A percentile compares a stretch with the other conserved stretches of the same genome.
phyloP scores from a whole-genome alignment of 257 asterid genomes.

The Forsythia viridissima region DNA sequence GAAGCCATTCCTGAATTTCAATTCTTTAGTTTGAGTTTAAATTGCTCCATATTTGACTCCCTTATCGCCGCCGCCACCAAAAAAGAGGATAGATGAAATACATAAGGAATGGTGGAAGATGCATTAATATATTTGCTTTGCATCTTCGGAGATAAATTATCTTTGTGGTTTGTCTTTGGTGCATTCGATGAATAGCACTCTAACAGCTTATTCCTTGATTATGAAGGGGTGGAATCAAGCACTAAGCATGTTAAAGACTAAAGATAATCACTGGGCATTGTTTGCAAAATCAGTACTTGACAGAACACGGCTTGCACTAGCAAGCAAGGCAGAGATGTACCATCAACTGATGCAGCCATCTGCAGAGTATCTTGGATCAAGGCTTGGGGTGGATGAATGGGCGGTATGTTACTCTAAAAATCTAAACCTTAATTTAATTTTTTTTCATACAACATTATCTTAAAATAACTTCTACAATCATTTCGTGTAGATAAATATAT shows the following conservation, averaged over 20 bases:
- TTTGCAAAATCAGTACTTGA: slow-evolving; percentile 96
- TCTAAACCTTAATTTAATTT: not conserved
- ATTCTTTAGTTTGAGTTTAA: slow-evolving; percentile 1
- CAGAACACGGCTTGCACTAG: slow-evolving; percentile 88
- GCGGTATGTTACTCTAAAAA: slow-evolving; percentile 60
- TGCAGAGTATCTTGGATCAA: slow-evolving; percentile 92
- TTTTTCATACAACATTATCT: not conserved
- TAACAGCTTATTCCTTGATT: slow-evolving; percentile 23
- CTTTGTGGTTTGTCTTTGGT: slow-evolving; percentile 11
- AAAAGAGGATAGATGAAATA: not conserved
- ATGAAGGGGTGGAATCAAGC: slow-evolving; percentile 91
- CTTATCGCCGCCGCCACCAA: not conserved
- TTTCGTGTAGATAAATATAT: slow-evolving; percentile 72
- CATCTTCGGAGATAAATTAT: not conserved
- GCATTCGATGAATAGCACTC: slow-evolving; percentile 7
- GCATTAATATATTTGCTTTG: not conserved
- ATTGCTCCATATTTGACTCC: not conserved
- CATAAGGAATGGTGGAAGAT: not conserved
- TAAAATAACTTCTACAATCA: slow-evolving; percentile 23
- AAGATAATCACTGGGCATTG: slow-evolving; percentile 76
- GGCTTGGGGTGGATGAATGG: slow-evolving; percentile 82
- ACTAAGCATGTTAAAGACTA: slow-evolving; percentile 57
- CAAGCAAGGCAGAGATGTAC: slow-evolving; percentile 87
- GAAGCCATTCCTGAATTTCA: not conserved
- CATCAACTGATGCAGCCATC: slow-evolving; percentile 92